Evolutionary conservation across 805 yeast species (phyloP).

Genomic region (Nakazawaea molendinolei): DNA sequence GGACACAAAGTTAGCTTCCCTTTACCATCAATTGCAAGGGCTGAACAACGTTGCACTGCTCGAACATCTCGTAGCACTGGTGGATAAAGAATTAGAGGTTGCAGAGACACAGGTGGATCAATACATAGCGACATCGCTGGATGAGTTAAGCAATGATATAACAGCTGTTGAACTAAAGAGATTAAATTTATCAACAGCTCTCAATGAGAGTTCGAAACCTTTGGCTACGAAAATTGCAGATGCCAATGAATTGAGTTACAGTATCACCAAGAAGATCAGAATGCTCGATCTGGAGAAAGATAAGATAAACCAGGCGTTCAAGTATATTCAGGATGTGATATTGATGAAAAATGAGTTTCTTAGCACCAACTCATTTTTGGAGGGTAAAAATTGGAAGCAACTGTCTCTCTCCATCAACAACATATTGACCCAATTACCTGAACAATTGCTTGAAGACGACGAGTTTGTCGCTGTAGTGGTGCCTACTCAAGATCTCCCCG

Average conservation of each 20-base stretch:
- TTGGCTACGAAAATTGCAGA: slow-evolving; percentile 46
- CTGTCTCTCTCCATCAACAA: slow-evolving; percentile 64
- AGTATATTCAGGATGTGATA: slow-evolving; percentile 61
- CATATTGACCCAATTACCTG: slow-evolving; percentile 47
- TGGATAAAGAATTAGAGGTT: slow-evolving; percentile 1
- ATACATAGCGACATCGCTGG: neutral
- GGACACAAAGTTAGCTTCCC: neutral
- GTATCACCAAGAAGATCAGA: slow-evolving; percentile 64
- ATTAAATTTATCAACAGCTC: slow-evolving; percentile 6
- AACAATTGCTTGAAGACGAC: slow-evolving; percentile 43
- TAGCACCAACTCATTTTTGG: slow-evolving; percentile 63
- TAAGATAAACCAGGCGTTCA: slow-evolving; percentile 53
- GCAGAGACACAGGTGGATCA: neutral
- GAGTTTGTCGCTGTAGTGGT: slow-evolving; percentile 73
- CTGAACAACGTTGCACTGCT: slow-evolving; percentile 1
- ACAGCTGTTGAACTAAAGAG: slow-evolving; percentile 6
- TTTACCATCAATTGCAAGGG: slow-evolving; percentile 6
- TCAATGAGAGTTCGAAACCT: slow-evolving; percentile 38
- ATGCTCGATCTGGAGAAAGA: slow-evolving; percentile 63
- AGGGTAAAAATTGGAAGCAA: slow-evolving; percentile 60
- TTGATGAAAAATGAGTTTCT: slow-evolving; percentile 58
- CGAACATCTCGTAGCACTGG: slow-evolving; percentile 1
- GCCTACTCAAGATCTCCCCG: slow-evolving; percentile 84
- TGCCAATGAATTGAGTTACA: slow-evolving; percentile 59
- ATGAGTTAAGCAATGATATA: slow-evolving; percentile 2